These are phyloP conservation scores for Cladorrhinum sp. DNA, from an alignment of 2,329 filamentous ascomycete species.

Conservation along the genomic window DNA sequence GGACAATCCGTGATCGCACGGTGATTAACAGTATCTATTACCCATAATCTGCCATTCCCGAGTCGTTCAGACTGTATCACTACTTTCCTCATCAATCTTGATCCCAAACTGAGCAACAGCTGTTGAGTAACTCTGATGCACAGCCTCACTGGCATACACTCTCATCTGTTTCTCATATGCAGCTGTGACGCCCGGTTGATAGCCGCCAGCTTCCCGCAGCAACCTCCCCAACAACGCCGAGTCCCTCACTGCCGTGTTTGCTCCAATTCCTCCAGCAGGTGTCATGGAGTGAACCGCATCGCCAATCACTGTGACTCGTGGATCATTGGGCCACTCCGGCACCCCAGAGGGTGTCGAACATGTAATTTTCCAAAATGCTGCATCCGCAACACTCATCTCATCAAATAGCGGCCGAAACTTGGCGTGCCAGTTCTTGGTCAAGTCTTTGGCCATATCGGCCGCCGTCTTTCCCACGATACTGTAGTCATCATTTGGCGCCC, in stretches of 20 bases:
- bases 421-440: conserved; percentile 55
- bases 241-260: conserved; percentile 55
- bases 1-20: too few relatives aligned
- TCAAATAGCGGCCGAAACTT: conserved; percentile 56
- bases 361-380: conserved; percentile 66
- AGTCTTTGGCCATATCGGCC: conserved; percentile 53
- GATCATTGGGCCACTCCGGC: conserved; percentile 57
- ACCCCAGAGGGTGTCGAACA: conserved; percentile 59
- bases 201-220: conserved; percentile 51
- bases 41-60: too few relatives aligned
- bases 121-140: conserved; percentile 50
- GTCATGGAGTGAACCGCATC: conserved; percentile 59
- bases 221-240: conserved; percentile 53
- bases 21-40: too few relatives aligned
- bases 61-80: conserved; percentile 13
- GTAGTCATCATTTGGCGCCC: conserved; percentile 58
- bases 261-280: conserved; percentile 53
- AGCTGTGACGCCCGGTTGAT: conserved; percentile 50
- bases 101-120: conserved; percentile 45
- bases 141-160: conserved; percentile 55
- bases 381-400: conserved; percentile 53
- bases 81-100: conserved; percentile 42
- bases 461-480: conserved; percentile 54
- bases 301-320: conserved; percentile 56
- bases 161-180: conserved; percentile 62